Evolutionary conservation across 139 green algal genomes (phyloP), one percentile per base, ranked within the genome.

Genomic region (Ulvella scutata): DNA sequence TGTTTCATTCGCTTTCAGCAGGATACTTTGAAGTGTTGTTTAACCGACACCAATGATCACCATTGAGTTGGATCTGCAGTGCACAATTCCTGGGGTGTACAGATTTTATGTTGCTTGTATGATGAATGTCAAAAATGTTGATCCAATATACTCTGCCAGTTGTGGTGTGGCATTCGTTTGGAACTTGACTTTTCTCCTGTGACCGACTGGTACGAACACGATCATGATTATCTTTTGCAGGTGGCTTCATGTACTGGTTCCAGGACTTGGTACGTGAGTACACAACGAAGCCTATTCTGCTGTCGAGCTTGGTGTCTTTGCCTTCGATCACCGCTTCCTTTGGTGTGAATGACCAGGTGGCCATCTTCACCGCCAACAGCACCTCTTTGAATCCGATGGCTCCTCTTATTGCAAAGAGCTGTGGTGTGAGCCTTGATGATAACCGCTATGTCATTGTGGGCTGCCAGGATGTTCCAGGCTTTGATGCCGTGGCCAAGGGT

Each of bases 161-260:
- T n/a, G n/a, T n/a, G n/a, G n/a, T n/a, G n/a, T n/a, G n/a, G n/a
- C n/a, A n/a, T n/a, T n/a, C n/a, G n/a, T n/a, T n/a, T n/a, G n/a
- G n/a, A n/a, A n/a, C n/a, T n/a, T n/a, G n/a, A n/a, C n/a, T n/a
- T n/a, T n/a, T n/a, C n/a, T n/a, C n/a, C n/a, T n/a, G n/a, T n/a
- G n/a, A n/a, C n/a, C n/a, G n/a, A n/a, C n/a, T n/a, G n/a, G n/a
- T n/a, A n/a, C n/a, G n/a, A n/a, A n/a, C n/a, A n/a, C n/a, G n/a
- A n/a, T n/a, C n/a, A n/a, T n/a, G n/a, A n/a, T n/a, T n/a, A n/a
- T n/a, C n/a, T n/a, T n/a, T n/a, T n/a, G n/a, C n/a, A n/a, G n/a
- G 51, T 26, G 51, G 51, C 51, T 67, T 67, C 51, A 67, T 67
- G 51, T 67, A 67, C 51, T 67, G 51, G 51, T 67, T 36, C 51